phyloP scores from a whole-genome alignment of 495 filamentous ascomycete species.

The Talaromyces stipitatus region DNA sequence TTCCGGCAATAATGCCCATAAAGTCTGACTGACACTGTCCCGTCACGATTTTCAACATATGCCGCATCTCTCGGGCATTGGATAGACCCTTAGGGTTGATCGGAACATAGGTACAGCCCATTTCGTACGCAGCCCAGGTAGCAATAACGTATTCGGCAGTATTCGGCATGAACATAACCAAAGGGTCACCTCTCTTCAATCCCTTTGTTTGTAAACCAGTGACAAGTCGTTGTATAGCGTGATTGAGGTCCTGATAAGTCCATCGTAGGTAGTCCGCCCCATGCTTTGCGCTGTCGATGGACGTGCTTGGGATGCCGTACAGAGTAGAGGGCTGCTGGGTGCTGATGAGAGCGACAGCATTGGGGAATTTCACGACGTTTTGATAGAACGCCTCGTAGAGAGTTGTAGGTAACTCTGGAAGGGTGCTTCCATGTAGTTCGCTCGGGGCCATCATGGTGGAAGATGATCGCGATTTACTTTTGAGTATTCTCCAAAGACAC shows the following conservation, averaged over 20 bases:
- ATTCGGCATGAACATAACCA: slow-evolving; percentile 11
- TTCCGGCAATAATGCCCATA: slow-evolving; percentile 7
- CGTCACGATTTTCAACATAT: slow-evolving; percentile 13
- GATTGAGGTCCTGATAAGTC: slow-evolving; percentile 10
- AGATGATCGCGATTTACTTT: not conserved
- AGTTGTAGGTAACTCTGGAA: not conserved
- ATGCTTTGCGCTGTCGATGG: not conserved
- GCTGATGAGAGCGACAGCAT: slow-evolving; percentile 8
- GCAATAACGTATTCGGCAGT: slow-evolving; percentile 14
- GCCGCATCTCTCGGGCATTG: slow-evolving; percentile 7
- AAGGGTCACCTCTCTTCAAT: slow-evolving; percentile 4
- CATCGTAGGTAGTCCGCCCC: slow-evolving; percentile 12
- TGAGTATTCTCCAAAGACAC: not conserved
- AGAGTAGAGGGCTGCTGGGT: slow-evolving; percentile 11
- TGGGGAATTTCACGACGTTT: slow-evolving; percentile 3
- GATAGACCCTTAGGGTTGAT: slow-evolving; percentile 10
- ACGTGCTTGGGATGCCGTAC: not conserved
- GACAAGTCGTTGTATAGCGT: slow-evolving; percentile 7
- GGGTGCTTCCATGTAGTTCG: slow-evolving; percentile 8
- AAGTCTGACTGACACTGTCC: not conserved
- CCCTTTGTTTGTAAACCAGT: slow-evolving; percentile 3
- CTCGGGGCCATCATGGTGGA: slow-evolving; percentile 8
- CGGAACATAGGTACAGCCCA: slow-evolving; percentile 13
- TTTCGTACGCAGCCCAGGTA: slow-evolving; percentile 13
- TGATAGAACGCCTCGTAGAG: slow-evolving; percentile 8